phyloP scores from a whole-genome alignment of 768 basidiomycete species.

The Russula vinacea region DNA sequence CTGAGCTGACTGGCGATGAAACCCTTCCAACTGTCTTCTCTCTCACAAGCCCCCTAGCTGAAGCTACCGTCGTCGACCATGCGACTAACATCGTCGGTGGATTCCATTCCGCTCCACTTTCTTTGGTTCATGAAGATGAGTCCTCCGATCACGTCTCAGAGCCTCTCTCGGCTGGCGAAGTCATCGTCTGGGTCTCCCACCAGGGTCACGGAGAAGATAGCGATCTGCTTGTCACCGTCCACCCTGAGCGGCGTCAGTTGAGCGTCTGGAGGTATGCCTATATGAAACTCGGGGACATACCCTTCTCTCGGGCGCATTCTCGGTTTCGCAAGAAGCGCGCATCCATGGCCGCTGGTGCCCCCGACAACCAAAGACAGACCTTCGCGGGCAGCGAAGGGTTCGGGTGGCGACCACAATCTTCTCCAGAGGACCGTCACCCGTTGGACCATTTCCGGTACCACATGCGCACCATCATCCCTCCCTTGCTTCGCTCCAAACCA shows the following conservation, averaged over 20 bases:
- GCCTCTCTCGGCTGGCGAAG: slow-evolving; percentile 60
- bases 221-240: slow-evolving; percentile 57
- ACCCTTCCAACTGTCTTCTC: slow-evolving; percentile 79
- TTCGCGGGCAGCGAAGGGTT: slow-evolving; percentile 26
- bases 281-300: slow-evolving; percentile 56
- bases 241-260: slow-evolving; percentile 50
- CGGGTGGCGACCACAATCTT: slow-evolving; percentile 22
- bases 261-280: slow-evolving; percentile 74
- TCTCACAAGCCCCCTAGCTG: slow-evolving; percentile 71
- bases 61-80: slow-evolving; percentile 67
- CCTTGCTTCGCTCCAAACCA: slow-evolving; percentile 49
- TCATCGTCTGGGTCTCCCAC: slow-evolving; percentile 58
- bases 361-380: slow-evolving; percentile 31
- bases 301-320: slow-evolving; percentile 40
- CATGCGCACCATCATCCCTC: slow-evolving; percentile 33
- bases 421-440: slow-evolving; percentile 37
- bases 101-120: slow-evolving; percentile 34
- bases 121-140: slow-evolving; percentile 36
- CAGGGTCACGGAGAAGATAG: slow-evolving; percentile 42
- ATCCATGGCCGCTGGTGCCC: slow-evolving; percentile 26
- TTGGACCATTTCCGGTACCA: slow-evolving; percentile 36
- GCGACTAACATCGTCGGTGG: slow-evolving; percentile 59
- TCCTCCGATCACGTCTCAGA: slow-evolving; percentile 47
- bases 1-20: slow-evolving; percentile 59
- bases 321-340: slow-evolving; percentile 42